These are phyloP conservation scores for Aspergillus hiratsukae DNA, from an alignment of 2,329 filamentous ascomycete species.

Conservation along the genomic window DNA sequence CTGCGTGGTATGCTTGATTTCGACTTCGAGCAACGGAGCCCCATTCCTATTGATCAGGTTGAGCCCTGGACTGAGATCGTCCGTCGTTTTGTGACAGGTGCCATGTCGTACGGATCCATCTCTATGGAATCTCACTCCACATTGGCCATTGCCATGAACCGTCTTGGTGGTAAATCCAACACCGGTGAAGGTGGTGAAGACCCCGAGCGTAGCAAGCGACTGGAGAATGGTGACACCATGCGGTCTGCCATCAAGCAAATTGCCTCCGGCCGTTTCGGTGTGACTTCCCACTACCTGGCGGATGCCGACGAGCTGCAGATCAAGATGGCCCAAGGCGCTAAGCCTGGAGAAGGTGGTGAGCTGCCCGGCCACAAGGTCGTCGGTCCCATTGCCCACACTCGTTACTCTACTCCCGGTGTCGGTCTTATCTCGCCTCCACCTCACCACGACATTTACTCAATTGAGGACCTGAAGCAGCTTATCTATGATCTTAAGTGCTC, in stretches of 20 bases:
- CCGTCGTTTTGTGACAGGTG: conserved; percentile 90
- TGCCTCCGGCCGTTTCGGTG: conserved; percentile 91
- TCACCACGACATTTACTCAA: conserved; percentile 98
- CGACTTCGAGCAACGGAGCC: conserved; percentile 79
- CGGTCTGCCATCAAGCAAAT: conserved; percentile 97
- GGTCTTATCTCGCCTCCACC: conserved; percentile 93
- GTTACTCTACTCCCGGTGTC: conserved; percentile 93
- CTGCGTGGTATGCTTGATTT: conserved; percentile 92
- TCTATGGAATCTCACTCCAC: conserved; percentile 98
- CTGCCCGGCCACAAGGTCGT: conserved; percentile 96
- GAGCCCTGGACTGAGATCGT: conserved; percentile 98
- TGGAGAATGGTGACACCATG: conserved; percentile 95
- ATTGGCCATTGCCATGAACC: conserved; percentile 92
- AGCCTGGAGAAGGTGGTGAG: conserved; percentile 96
- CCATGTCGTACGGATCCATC: conserved; percentile 98
- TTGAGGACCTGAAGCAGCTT: conserved; percentile 94
- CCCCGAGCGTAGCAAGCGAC: conserved; percentile 76
- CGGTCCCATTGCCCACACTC: conserved; percentile 85
- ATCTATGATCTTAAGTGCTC: conserved; percentile 98
- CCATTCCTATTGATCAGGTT: conserved; percentile 92
- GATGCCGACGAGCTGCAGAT: conserved; percentile 96
- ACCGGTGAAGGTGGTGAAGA: conserved; percentile 97
- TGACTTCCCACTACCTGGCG: conserved; percentile 89
- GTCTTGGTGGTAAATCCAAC: conserved; percentile 93
- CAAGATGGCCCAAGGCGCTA: conserved; percentile 98